Conservation (phyloP, 108 stramenopile species). For the Pelagomonas calceolata region DNA sequence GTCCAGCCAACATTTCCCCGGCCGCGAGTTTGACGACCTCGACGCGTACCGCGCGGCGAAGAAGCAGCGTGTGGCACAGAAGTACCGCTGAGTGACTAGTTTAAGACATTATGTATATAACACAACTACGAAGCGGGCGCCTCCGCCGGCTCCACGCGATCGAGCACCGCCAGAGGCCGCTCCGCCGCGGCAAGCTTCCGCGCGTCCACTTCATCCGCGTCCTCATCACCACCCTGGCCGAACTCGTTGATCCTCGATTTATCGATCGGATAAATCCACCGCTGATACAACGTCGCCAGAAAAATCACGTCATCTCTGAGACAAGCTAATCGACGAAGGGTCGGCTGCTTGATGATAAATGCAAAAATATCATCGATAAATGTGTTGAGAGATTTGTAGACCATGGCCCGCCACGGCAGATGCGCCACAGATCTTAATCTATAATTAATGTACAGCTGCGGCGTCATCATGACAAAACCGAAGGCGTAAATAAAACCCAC, state of each 20-base stretch:
- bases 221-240: slow-evolving; percentile 35
- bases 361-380: slow-evolving; percentile 79
- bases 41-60: too few species aligned
- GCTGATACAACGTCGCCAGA: slow-evolving; percentile 68
- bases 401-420: slow-evolving; percentile 69
- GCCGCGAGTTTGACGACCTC: too few species aligned
- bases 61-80: too few species aligned
- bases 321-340: slow-evolving; percentile 68
- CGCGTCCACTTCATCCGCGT: background rate
- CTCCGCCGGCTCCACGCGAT: too few species aligned
- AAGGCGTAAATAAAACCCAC: slow-evolving; percentile 76
- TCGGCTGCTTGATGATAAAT: slow-evolving; percentile 76
- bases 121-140: too few species aligned
- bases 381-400: slow-evolving; percentile 72
- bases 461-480: slow-evolving; percentile 81
- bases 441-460: slow-evolving; percentile 85
- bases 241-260: slow-evolving; percentile 51
- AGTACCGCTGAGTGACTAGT: too few species aligned
- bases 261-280: slow-evolving; percentile 61
- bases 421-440: slow-evolving; percentile 71
- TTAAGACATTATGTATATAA: too few species aligned
- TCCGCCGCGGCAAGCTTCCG: too few species aligned
- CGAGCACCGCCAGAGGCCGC: too few species aligned
- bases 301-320: slow-evolving; percentile 79
- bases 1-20: too few species aligned